Evolutionary conservation across 495 filamentous ascomycete genomes (phyloP), one percentile per base, ranked within the genome.

Genomic region (Penicillium pulvis): DNA sequence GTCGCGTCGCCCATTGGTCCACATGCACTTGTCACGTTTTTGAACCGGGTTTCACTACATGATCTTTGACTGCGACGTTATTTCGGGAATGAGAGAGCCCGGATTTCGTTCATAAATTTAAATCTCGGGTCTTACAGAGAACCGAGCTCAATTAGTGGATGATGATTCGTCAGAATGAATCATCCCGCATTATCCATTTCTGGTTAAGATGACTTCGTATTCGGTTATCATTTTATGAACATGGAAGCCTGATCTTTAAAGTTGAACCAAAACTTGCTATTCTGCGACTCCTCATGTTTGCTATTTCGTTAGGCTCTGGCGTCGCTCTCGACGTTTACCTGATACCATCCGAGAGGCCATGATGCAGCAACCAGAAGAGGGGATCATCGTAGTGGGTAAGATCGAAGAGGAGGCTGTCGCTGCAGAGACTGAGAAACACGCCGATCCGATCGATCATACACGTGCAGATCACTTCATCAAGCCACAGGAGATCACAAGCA

Each of bases 321-420:
- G 9, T 36, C 12, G 9, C 12, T 36, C 9, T 12, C 33, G 3
- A 11, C 6, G 33, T 14, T 11, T 3, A 36, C 33, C 9, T 36
- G 33, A 36, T 10, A 36, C 33, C 12, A 36, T 8, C 7, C 33
- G 9, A 3, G 6, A 9, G 16, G 3, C 16, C 39, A 17, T 7
- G 39, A 41, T 41, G 39, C 39, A 41, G 39, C 39, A 41, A 41
- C 39, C 39, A 17, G 39, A 41, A 41, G 39, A 41, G 14, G 39
- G 39, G 16, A 14, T 14, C 14, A 16, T 41, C 39, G 39, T 16
- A 6, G 16, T 41, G 39, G 14, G 39, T 17, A 41, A 41, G 7
- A 14, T 7, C 16, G 39, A 17, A 5, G 39, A 41, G 16, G 39
- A 41, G 14, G 16, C 17, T n/a, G 14, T 41, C 39, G 39, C 39